Evolutionary conservation across 345 rosid genomes (phyloP), one percentile per base, ranked within the genome.

Genomic region (Abelmoschus esculentus): DNA sequence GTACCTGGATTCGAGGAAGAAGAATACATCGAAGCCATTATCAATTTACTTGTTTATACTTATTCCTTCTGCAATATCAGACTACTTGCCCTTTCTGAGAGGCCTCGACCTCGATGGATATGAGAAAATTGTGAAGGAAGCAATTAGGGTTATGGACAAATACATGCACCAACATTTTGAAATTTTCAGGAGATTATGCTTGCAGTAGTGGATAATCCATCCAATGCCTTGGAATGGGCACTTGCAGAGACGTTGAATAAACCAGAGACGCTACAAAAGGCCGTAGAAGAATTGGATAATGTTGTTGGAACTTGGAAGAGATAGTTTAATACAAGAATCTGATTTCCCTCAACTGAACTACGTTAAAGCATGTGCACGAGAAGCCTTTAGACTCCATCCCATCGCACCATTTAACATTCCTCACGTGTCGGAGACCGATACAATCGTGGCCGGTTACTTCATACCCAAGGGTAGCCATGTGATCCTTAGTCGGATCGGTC

Each of bases 281-380:
- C 80, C 1, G 14, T 49, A 1, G 78, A 75, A 12, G 84, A 81
- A 53, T 1, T 73, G 0, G 81, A 81, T 38, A 56, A 13, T 8
- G 77, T 78, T 0, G 81, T 75, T 0, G 84, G 84, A 3, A 78
- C 79, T 75, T 0, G 84, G 84, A 3, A 78, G 46, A 11, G 77
- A 78, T 3, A 67, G 79, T 11, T 38, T 77, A 4, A 77, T 78
- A 6, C 70, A 81, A 70, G 81, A 78, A 70, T 77, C 81, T 0
- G 79, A 78, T 44, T n/a, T 81, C 3, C 15, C 70, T 0, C 14
- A 62, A 0, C 77, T 81, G 14, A 75, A 77, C 31, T 78, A 75
- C 28, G 17, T 81, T 13, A 81, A 73, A 14, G 77, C 84, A 5
- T 78, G 81, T 7, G 62, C 69, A 2, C 73, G 70, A 58, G 81